These are phyloP conservation scores for Teunomyces pallodes DNA, from an alignment of 805 yeast genomes.

Conservation along the genomic window DNA sequence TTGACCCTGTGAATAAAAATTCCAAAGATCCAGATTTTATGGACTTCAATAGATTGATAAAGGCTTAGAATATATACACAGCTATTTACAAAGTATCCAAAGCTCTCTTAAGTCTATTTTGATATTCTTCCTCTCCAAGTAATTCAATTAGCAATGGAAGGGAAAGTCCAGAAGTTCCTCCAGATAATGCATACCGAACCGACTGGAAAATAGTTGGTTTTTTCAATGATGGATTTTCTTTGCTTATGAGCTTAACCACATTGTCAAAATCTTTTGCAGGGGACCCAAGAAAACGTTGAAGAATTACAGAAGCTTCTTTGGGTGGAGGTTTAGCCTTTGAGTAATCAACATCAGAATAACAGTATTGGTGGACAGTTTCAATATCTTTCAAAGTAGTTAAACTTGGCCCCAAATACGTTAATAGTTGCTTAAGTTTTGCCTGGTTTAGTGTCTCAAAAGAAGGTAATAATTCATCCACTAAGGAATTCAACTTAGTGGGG, in stretches of 20 bases:
- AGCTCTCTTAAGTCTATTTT: constrained; percentile 18
- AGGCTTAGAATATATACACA: constrained; percentile 5
- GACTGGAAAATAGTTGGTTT: constrained; percentile 52
- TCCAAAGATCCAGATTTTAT: constrained; percentile 23
- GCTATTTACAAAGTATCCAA: neutral
- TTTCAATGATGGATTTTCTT: constrained; percentile 5
- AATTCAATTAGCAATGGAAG: constrained; percentile 56
- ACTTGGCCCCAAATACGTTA: constrained; percentile 47
- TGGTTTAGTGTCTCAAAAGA: constrained; percentile 14
- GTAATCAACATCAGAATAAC: constrained; percentile 42
- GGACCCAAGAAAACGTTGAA: constrained; percentile 12
- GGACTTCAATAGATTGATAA: constrained; percentile 24
- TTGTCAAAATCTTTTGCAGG: constrained; percentile 11
- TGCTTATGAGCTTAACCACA: constrained; percentile 9
- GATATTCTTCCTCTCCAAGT: constrained; percentile 46
- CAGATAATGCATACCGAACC: constrained; percentile 67
- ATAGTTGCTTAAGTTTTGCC: constrained; percentile 36
- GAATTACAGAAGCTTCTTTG: constrained; percentile 13
- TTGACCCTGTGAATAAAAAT: constrained; percentile 18
- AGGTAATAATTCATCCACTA: constrained; percentile 33
- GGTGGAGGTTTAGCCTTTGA: constrained; percentile 14
- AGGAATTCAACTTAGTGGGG: constrained; percentile 29
- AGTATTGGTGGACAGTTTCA: constrained; percentile 42
- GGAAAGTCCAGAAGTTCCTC: constrained; percentile 66
- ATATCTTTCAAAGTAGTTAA: constrained; percentile 57